Evolutionary conservation across 768 basidiomycete genomes (phyloP), one percentile per base, ranked within the genome.

Genomic region (Leccinum truebloodii): DNA sequence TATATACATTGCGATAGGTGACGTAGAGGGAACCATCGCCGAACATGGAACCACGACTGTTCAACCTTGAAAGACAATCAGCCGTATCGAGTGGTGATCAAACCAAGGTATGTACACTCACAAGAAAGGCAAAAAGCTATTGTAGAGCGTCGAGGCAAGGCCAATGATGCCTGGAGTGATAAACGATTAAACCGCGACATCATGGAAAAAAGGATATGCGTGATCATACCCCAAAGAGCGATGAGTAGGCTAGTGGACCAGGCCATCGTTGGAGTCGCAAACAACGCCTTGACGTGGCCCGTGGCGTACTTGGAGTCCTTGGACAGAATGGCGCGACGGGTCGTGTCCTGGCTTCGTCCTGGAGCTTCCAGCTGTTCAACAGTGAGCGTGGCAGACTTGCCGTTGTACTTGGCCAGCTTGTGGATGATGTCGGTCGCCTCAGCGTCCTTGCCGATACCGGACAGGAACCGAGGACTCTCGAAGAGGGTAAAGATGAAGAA

Each of bases 1-100:
- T 8, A 56, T 79, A 8, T 65, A 86, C 86, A 63, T 91, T 91
- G 44, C 89, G 84, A 63, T 91, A 92, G 1, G 88, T 88, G 63
- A 83, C 86, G 65, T 88, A 83, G 3, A 85, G 71, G 2, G 86
- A 87, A 0, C 84, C 85, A 61, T 90, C 89, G 14, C 89, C 88
- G 58, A 90, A 90, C 32, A 76, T 77, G 1, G 86, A 81, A 10
- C 88, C 89, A 10, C 87, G 80, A n/a, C 75, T 86, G 1, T 81
- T 73, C 46, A 90, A 79, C 65, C 87, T 89, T 39, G 41, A 55
- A 14, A 50, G 26, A 34, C 3, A 9, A 28, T 59, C 44, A 63
- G 49, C 16, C 24, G 18, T 13, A 39, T 54, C 48, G 13, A 55
- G n/a, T 3, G n/a, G 4, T 8, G 13, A 18, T 8, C 7, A 20